Base-by-base conservation (phyloP, 2,329 filamentous ascomycete genomes). In the Ophiostoma himal-ulmi region DNA sequence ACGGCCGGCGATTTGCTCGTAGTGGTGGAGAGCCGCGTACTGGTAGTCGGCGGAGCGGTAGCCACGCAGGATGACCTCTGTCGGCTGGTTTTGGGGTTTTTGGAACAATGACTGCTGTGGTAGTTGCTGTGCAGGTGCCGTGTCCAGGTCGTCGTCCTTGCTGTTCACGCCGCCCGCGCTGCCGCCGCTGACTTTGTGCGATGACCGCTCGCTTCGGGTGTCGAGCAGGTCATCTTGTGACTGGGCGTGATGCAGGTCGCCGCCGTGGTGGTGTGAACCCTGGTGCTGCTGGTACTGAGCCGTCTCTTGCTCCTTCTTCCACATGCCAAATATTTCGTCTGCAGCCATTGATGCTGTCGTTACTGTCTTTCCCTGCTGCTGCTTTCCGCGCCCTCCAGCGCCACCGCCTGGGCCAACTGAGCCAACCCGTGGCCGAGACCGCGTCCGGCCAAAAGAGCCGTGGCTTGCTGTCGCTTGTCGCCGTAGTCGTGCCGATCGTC, bases 1-100 rank as follows among this genome's bases (percentile, higher is more conserved):
- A 73, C 88, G 82, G 36, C 94, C 94, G 7, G 92, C 94, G 60
- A 96, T 88, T 72, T 89, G 87, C 82, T 97, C 94, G 81, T 91
- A 98, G 80, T 92, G 92, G 75, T 91, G 89, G 75, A 98, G 89
- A 44, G 93, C 93, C 37, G 94, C 93, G 85, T 95, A 97, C 82
- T 93, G 84, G 80, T 89, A 82, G 79, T 87, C 79, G 1, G 83
- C 78, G 20, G 84, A 85, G 70, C 83, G 82, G 80, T 94, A 97
- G 39, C 94, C 94, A 75, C 94, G 91, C 20, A 98, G 83, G 70
- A 97, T 88, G 73, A 96, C 87, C 80, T 97, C 93, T 54, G 91
- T 83, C 1, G 86, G 86, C 60, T 82, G 71, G 69, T 73, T 74
- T 52, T 67, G 52, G 11, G 69, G 78, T 71, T 80, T 79, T 41